Percentiles rank a stretch among this genome's conserved stretches.
These are phyloP conservation scores for Thalassiosira oceanica DNA, from an alignment of 352 stramenopile genomes.

Conservation along the genomic window DNA sequence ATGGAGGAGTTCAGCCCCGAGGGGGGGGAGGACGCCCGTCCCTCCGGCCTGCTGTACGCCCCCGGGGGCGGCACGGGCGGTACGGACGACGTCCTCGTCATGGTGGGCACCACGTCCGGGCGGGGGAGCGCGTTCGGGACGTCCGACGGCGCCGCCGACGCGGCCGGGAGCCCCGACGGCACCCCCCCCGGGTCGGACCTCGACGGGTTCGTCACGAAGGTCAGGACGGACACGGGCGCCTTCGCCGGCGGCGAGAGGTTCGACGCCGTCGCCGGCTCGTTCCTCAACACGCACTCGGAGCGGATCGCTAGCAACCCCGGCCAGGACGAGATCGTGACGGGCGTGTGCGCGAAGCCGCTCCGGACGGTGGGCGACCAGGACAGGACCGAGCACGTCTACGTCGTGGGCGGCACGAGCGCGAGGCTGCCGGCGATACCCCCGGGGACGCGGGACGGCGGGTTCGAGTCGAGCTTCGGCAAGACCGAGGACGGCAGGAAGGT, in stretches of 20 bases:
- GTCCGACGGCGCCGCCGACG: neutral
- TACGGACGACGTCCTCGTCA: slow-evolving; percentile 27
- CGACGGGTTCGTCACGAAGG: slow-evolving; percentile 50
- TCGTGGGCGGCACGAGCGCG: slow-evolving; percentile 40
- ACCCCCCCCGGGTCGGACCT: slow-evolving; percentile 16
- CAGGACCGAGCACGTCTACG: slow-evolving; percentile 30
- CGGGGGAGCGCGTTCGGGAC: slow-evolving; percentile 40
- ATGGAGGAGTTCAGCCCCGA: slow-evolving; percentile 35
- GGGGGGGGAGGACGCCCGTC: slow-evolving; percentile 31
- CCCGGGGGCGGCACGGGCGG: slow-evolving; percentile 12
- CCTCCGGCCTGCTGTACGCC: slow-evolving; percentile 37
- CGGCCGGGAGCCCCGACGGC: neutral
- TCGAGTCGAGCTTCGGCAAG: slow-evolving; percentile 11
- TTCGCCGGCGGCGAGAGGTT: slow-evolving; percentile 29
- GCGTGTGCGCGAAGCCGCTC: slow-evolving; percentile 32
- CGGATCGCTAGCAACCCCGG: slow-evolving; percentile 22
- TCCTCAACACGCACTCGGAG: slow-evolving; percentile 31
- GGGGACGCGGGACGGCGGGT: slow-evolving; percentile 12
- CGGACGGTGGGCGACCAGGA: slow-evolving; percentile 14
- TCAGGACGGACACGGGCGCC: slow-evolving; percentile 23
- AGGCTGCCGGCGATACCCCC: slow-evolving; percentile 11
- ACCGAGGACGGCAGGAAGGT: slow-evolving; percentile 4
- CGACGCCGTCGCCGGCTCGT: slow-evolving; percentile 21
- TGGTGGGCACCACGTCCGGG: slow-evolving; percentile 42
- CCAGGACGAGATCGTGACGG: slow-evolving; percentile 40